phyloP scores from a whole-genome alignment of 1,284 basidiomycete species.

The Puccinia brachypodii region DNA sequence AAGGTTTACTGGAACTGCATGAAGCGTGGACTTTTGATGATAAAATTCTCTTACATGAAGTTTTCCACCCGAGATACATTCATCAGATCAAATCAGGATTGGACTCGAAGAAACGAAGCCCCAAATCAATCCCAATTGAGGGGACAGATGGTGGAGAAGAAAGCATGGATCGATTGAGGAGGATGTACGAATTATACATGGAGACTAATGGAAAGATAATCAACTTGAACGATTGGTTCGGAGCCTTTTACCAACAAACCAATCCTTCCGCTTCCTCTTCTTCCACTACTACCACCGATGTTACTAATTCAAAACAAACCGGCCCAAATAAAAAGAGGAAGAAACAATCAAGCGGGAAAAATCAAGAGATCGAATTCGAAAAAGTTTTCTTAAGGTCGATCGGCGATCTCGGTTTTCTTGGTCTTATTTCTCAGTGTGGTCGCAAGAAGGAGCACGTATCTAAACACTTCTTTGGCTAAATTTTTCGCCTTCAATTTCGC shows the following conservation, averaged over 20 bases:
- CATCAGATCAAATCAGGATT: conserved; percentile 20
- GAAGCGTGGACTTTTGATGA: conserved; percentile 45
- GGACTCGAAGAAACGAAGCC: not conserved
- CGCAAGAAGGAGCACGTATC: conserved; percentile 29
- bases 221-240: conserved; percentile 30
- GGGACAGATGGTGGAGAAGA: not conserved
- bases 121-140: not conserved
- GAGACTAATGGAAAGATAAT: conserved; percentile 29
- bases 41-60: conserved; percentile 22
- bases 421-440: conserved; percentile 5
- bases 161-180: conserved; percentile 6
- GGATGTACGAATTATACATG: conserved; percentile 38
- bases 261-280: not conserved
- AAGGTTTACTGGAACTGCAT: conserved; percentile 4
- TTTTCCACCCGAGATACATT: conserved; percentile 19
- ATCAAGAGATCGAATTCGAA: not conserved
- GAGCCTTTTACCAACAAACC: conserved; percentile 9
- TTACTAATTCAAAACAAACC: not conserved
- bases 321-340: conserved; percentile 15
- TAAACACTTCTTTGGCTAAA: conserved; percentile 12
- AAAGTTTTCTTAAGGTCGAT: conserved; percentile 5
- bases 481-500: too few relatives aligned
- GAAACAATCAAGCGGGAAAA: not conserved
- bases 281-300: not conserved
- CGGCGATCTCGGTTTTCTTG: conserved; percentile 19